A percentile compares a stretch with the other conserved stretches of the same genome.
Evolutionary conservation across 768 basidiomycete genomes (phyloP).

Genomic region (Inosperma sp.): DNA sequence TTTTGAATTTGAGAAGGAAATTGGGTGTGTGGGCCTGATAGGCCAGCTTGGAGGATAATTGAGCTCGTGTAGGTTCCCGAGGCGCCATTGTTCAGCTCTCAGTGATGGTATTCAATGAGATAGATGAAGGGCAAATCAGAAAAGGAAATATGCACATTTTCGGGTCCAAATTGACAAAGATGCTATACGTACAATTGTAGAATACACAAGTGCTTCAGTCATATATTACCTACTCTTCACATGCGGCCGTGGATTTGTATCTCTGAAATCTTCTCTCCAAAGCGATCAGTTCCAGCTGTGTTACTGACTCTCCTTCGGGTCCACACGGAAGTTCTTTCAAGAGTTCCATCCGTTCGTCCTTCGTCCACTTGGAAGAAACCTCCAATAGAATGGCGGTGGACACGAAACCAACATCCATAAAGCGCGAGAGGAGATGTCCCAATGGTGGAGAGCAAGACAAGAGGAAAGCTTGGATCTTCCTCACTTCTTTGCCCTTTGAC

Average conservation of each 20-base stretch:
- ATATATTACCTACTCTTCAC: too few relatives aligned
- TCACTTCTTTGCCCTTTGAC: background rate
- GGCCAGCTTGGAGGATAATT: conserved; percentile 65
- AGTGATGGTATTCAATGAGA: background rate
- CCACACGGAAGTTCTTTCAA: background rate
- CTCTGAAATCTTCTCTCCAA: conserved; percentile 3
- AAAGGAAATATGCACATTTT: too few relatives aligned
- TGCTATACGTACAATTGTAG: too few relatives aligned
- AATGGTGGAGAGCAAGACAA: background rate
- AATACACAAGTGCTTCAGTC: too few relatives aligned
- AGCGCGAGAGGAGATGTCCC: background rate
- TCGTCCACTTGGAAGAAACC: background rate
- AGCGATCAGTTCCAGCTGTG: background rate
- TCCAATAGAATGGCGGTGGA: background rate
- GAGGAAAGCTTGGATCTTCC: background rate
- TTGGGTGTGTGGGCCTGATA: conserved; percentile 58
- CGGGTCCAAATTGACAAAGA: too few relatives aligned
- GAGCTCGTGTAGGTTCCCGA: conserved; percentile 65
- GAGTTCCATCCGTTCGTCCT: background rate
- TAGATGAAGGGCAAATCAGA: too few relatives aligned
- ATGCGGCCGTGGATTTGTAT: too few relatives aligned
- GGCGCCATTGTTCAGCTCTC: conserved; percentile 43
- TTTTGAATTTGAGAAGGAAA: conserved; percentile 64
- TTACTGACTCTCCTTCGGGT: background rate
- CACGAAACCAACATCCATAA: background rate